These are phyloP conservation scores for Lanmaoa rubissima DNA, from an alignment of 768 basidiomycete genomes.

Conservation along the genomic window DNA sequence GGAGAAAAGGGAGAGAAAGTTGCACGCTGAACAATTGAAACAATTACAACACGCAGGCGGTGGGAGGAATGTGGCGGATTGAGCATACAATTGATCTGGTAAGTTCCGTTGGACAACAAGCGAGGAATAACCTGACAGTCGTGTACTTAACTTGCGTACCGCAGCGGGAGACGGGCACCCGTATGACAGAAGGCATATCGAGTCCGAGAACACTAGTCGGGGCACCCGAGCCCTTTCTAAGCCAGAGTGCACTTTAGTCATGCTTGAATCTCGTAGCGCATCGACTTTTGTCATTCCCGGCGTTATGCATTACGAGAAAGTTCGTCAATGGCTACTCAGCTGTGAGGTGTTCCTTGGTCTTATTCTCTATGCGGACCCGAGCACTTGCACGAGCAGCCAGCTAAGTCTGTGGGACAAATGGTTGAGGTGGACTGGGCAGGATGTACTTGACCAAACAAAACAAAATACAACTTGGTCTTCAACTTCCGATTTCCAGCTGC, in stretches of 20 bases:
- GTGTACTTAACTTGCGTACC: background rate
- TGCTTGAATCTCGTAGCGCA: too few species aligned
- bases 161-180: background rate
- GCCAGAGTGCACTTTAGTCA: too few species aligned
- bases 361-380: background rate
- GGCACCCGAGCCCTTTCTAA: too few species aligned
- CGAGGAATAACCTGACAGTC: background rate
- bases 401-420: too few species aligned
- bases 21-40: slow-evolving; percentile 18
- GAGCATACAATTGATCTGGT: background rate
- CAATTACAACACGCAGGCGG: background rate
- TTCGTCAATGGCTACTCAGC: background rate
- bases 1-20: slow-evolving; percentile 19
- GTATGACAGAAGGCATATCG: too few species aligned
- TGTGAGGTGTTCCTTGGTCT: background rate
- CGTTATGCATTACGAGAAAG: too few species aligned
- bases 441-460: slow-evolving; percentile 8
- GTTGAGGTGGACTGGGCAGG: too few species aligned
- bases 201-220: too few species aligned
- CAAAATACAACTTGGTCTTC: slow-evolving; percentile 8
- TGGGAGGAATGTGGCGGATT: background rate
- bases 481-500: background rate
- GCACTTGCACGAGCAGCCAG: too few species aligned
- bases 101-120: background rate
- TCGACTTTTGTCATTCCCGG: too few species aligned